A percentile compares a stretch with the other conserved stretches of the same genome.
Evolutionary conservation across 73 alveolate species (phyloP).

Genomic region (Durusdinium trenchii): DNA sequence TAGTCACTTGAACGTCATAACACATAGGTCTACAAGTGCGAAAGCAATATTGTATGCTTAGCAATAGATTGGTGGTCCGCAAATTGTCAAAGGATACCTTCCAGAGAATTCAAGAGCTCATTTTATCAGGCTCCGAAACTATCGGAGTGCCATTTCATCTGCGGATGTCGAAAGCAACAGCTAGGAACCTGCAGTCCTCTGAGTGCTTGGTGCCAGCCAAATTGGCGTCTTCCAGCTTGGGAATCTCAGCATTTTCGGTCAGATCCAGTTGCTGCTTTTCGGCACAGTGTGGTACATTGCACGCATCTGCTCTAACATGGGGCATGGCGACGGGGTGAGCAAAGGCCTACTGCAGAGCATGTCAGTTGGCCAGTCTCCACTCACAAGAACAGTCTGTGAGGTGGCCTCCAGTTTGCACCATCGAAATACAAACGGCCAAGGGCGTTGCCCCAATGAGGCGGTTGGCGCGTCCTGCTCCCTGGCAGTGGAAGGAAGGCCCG

Average conservation of each 20-base stretch:
- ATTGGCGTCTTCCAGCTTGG: constrained; percentile 99
- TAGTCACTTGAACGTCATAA: too few relatives aligned
- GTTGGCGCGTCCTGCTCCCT: constrained; percentile 56
- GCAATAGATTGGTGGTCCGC: too few relatives aligned
- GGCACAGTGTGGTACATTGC: not conserved
- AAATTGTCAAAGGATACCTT: not conserved
- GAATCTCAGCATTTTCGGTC: constrained; percentile 97
- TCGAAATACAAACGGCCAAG: too few relatives aligned
- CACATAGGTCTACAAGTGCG: too few relatives aligned
- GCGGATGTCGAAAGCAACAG: too few relatives aligned
- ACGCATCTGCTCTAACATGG: not conserved
- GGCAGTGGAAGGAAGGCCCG: too few relatives aligned
- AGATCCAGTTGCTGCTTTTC: not conserved
- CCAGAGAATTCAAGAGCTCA: too few relatives aligned
- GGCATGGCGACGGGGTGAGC: not conserved
- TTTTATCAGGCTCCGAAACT: not conserved
- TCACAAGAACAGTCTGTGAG: too few relatives aligned
- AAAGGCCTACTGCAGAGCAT: too few relatives aligned
- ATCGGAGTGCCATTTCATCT: not conserved
- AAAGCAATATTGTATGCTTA: too few relatives aligned
- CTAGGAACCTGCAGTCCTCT: constrained; percentile 39
- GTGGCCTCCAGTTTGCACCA: too few relatives aligned
- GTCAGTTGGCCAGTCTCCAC: too few relatives aligned
- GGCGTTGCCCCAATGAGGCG: constrained; percentile 14
- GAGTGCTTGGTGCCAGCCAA: constrained; percentile 98